Base-by-base conservation (phyloP, 1,284 basidiomycete genomes). In the Melampsora larici-populina region DNA sequence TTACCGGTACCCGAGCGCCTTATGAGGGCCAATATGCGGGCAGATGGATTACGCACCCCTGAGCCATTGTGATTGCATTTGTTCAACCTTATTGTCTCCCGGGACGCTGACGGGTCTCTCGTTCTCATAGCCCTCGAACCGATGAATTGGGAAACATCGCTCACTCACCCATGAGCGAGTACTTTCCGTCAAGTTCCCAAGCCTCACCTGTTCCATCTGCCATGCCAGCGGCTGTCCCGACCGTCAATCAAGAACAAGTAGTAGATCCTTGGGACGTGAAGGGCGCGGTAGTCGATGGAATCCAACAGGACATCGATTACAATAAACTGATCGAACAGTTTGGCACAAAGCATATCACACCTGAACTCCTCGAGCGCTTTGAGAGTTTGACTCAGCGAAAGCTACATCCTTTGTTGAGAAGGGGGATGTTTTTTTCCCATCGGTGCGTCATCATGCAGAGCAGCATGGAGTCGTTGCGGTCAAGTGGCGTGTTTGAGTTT, bases 261-360 rank as follows among this genome's bases (percentile, higher is more conserved):
- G 91, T 99, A 69, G 99, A 96, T 0, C 97, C 97, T 26, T 99
- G 97, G 92, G 94, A 98, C 81, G 97, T 99, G 7, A 91, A 97
- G 82, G 97, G 96, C 64, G 92, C 90, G 65, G 91, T 96, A 15
- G 90, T 93, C 18, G 93, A 98, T 82, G 97, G 97, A 73, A 91
- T 92, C 83, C 92, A 93, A 82, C 88, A 90, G 68, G 82, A 80
- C 49, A 88, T 88, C 83, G 93, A 99, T 86, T 99, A 99, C 82
- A 92, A 97, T 85, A 98, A 97, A 86, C 88, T 98, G 79, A 88
- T 97, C 78, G 89, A 90, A 82, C 92, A 97, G 83, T 99, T 99
- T 82, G 97, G 97, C 58, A 98, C 97, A 5, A 89, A 90, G 76
- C 86, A 89, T 79, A 88, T 99, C 81, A 90, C 94, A 80, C 84